Evolutionary conservation across 495 filamentous ascomycete species (phyloP).

Genomic region (Penicillium paxilli): DNA sequence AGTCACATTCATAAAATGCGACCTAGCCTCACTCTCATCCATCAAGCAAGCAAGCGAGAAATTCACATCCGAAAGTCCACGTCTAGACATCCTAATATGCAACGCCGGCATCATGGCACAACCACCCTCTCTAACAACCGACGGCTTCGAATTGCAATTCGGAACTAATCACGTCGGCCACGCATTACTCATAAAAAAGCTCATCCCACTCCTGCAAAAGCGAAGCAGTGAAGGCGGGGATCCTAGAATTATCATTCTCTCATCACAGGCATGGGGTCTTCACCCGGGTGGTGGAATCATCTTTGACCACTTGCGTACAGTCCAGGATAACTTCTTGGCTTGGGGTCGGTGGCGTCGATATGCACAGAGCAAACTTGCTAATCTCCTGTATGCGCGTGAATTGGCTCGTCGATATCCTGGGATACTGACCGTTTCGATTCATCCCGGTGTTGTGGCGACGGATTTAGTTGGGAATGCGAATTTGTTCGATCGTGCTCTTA

Average conservation of each 20-base stretch:
- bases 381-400: slow-evolving; percentile 59
- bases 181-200: slow-evolving; percentile 57
- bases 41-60: slow-evolving; percentile 35
- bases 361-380: slow-evolving; percentile 66
- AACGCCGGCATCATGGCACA: slow-evolving; percentile 69
- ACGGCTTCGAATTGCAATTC: slow-evolving; percentile 70
- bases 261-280: slow-evolving; percentile 33
- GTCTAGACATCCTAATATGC: slow-evolving; percentile 60
- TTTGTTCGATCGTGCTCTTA: slow-evolving; percentile 9
- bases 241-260: slow-evolving; percentile 42
- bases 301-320: slow-evolving; percentile 19
- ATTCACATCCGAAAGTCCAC: slow-evolving; percentile 29
- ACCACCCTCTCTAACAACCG: slow-evolving; percentile 44
- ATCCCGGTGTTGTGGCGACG: slow-evolving; percentile 42
- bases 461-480: slow-evolving; percentile 32
- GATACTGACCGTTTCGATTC: slow-evolving; percentile 40
- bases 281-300: slow-evolving; percentile 52
- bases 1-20: slow-evolving; percentile 42
- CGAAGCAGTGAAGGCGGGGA: slow-evolving; percentile 33
- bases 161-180: slow-evolving; percentile 70
- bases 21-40: slow-evolving; percentile 48
- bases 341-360: slow-evolving; percentile 51
- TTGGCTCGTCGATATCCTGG: slow-evolving; percentile 51
- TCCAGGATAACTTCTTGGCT: slow-evolving; percentile 8
- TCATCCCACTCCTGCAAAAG: slow-evolving; percentile 53